Base-by-base conservation (phyloP, 75 land plant species). In the Pinus albicaulis region DNA sequence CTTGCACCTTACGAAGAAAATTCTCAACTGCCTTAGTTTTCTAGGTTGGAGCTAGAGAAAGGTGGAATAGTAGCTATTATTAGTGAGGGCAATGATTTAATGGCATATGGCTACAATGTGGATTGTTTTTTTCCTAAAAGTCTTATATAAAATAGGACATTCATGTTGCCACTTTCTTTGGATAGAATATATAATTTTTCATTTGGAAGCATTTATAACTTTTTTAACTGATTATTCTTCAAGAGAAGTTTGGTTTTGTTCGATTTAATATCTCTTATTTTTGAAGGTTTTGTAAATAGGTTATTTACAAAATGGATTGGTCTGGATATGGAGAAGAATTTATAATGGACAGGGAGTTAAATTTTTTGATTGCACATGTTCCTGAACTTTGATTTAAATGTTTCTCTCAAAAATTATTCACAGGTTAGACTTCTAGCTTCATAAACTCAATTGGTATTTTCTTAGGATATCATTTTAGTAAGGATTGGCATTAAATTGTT, bases 1-100 rank as follows among this genome's bases (percentile, higher is more conserved):
- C 95, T 94, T 55, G 95, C 98, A 22, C 98, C 98, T 23, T 94
- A 94, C 86, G 98, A 94, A 77, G 98, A 95, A 52, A 95, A 94
- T 89, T 89, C 98, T 68, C 95, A 94, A 82, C 59, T 94, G 56
- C 93, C 98, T 26, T 88, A 88, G 44, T 57, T 94, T 53, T 80
- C 93, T 15, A 86, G 48, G 63, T 81, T 88, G 70, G 86, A 81
- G 16, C 78, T 60, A 36, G 83, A 79, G 41, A 63, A 84, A 26
- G 94, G 94, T 22, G 97, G 94, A 34, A 75, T 94, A 69, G 78
- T 71, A 28, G 94, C 97, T 55, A 92, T 91, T 24, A 92, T 94
- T 16, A 87, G 90, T 12, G 94, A 94, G 66, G 97, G 91, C 59
- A 91, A 94, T 81, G 94, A 94, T 76, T 72, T 94, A 23, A 34